Conservation (phyloP, 768 basidiomycete species). For the Pleurotus djamor region DNA sequence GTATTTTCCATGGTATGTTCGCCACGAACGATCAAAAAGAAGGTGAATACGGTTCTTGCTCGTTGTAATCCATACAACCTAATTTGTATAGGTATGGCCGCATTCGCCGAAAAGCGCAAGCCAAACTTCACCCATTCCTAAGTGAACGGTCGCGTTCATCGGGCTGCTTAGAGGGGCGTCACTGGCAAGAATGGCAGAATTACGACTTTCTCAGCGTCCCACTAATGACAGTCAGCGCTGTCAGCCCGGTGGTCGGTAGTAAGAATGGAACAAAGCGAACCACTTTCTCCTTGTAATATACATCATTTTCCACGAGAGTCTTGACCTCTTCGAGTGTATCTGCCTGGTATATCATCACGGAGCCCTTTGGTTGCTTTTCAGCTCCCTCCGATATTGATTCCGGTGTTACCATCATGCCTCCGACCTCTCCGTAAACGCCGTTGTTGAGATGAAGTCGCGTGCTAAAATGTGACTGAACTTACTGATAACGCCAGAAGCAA, state of each 20-base stretch:
- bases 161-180: not conserved
- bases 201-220: constrained; percentile 9
- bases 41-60: constrained; percentile 45
- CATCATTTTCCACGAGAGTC: constrained; percentile 26
- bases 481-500: constrained; percentile 42
- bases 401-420: constrained; percentile 46
- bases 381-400: constrained; percentile 31
- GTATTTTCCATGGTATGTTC: constrained; percentile 89
- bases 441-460: not conserved
- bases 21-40: constrained; percentile 96
- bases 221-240: too few species aligned
- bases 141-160: not conserved
- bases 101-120: constrained; percentile 93
- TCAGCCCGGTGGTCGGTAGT: too few species aligned
- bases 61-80: not conserved
- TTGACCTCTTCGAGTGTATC: constrained; percentile 43
- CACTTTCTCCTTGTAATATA: constrained; percentile 37
- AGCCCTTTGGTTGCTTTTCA: constrained; percentile 46
- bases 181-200: not conserved
- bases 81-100: constrained; percentile 73
- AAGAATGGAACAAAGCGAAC: constrained; percentile 18
- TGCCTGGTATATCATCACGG: constrained; percentile 47
- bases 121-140: constrained; percentile 72
- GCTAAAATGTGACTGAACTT: constrained; percentile 11
- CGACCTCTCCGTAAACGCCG: constrained; percentile 33